These are phyloP conservation scores for Henckelia pumila DNA, from an alignment of 257 asterid genomes.

Conservation along the genomic window DNA sequence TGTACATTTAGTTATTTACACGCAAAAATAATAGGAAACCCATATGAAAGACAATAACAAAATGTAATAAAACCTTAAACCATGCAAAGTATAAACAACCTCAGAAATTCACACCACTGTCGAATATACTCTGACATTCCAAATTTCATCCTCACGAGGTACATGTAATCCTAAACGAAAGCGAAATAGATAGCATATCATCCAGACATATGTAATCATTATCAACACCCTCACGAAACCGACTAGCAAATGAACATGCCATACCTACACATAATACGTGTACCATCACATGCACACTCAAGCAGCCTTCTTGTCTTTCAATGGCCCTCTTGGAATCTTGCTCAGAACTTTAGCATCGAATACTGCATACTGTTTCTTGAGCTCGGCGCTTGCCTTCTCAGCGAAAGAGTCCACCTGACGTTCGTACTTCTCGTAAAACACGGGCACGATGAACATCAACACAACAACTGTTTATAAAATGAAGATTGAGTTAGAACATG, in stretches of 20 bases:
- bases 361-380: slow-evolving; percentile 73
- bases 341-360: slow-evolving; percentile 72
- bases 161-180: neutral
- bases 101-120: neutral
- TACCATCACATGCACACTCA: slow-evolving; percentile 23
- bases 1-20: too few species aligned
- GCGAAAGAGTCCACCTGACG: slow-evolving; percentile 63
- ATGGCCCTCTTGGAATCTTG: slow-evolving; percentile 78
- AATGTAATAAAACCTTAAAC: neutral
- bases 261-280: neutral
- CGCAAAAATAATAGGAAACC: neutral
- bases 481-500: neutral
- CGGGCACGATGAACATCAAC: slow-evolving; percentile 64
- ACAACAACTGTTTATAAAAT: slow-evolving; percentile 41
- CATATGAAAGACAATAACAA: neutral
- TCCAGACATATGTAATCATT: neutral
- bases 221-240: neutral
- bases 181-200: neutral
- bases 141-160: neutral
- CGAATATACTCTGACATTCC: neutral
- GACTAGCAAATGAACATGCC: neutral
- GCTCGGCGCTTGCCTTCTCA: slow-evolving; percentile 67
- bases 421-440: slow-evolving; percentile 73
- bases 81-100: neutral
- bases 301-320: slow-evolving; percentile 52